Conservation (phyloP, 148 eudicot species). For the Heliamphora exappendiculata region DNA sequence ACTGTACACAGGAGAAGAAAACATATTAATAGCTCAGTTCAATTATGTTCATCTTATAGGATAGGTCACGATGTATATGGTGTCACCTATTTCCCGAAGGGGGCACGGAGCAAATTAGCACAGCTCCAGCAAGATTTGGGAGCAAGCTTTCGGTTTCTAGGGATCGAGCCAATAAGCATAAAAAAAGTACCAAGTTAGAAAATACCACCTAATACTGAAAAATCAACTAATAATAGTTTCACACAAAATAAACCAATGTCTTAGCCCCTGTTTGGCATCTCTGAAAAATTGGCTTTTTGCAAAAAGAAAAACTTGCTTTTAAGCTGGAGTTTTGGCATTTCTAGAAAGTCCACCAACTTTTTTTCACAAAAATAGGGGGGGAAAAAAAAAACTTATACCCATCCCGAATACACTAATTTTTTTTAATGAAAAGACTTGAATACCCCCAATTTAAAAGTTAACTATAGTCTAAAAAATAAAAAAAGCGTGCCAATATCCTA, state of each 20-base stretch:
- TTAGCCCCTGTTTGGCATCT: too few relatives aligned
- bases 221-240: background rate
- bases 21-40: constrained; percentile 6
- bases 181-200: background rate
- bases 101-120: constrained; percentile 84
- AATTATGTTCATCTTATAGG: background rate
- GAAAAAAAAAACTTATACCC: too few relatives aligned
- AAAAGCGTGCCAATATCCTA: too few relatives aligned
- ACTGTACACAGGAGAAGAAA: constrained; percentile 32
- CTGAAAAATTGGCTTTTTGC: too few relatives aligned
- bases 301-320: too few relatives aligned
- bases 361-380: too few relatives aligned
- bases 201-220: background rate
- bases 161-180: background rate
- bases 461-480: too few relatives aligned
- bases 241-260: background rate
- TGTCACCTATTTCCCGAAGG: constrained; percentile 89
- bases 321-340: too few relatives aligned
- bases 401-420: too few relatives aligned
- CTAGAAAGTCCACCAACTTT: too few relatives aligned
- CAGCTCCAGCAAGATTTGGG: constrained; percentile 69
- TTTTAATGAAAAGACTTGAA: too few relatives aligned
- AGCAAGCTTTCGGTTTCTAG: constrained; percentile 28
- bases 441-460: too few relatives aligned
- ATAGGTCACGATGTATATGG: background rate